Evolutionary conservation across 2,329 filamentous ascomycete genomes (phyloP).

Genomic region (Epicoccum sorghinum): DNA sequence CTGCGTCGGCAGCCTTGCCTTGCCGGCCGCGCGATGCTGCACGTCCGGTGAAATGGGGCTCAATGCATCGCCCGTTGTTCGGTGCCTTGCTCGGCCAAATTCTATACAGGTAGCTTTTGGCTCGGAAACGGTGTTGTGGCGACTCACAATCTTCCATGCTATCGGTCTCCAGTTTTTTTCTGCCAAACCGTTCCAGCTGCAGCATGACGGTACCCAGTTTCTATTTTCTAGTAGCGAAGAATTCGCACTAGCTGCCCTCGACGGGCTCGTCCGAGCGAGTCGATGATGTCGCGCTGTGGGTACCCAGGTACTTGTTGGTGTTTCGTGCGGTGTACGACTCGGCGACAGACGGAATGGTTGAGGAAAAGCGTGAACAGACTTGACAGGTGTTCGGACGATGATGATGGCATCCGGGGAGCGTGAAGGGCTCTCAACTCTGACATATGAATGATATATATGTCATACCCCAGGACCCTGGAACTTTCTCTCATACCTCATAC

Average conservation of each 20-base stretch:
- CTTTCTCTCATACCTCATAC: constrained; percentile 12
- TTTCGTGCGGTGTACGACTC: constrained; percentile 23
- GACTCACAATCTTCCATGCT: constrained; percentile 27
- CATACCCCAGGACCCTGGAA: constrained; percentile 30
- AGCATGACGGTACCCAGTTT: constrained; percentile 36
- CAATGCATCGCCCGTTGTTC: constrained; percentile 19
- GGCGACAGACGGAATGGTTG: constrained; percentile 32
- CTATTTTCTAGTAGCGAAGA: constrained; percentile 33
- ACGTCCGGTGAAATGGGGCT: constrained; percentile 26
- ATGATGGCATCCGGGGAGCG: constrained; percentile 30
- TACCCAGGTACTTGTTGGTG: constrained; percentile 36
- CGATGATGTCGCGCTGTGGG: constrained; percentile 38
- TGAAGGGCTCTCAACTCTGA: constrained; percentile 8
- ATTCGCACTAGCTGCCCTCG: constrained; percentile 29
- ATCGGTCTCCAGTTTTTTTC: constrained; percentile 32
- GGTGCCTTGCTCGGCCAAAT: constrained; percentile 25
- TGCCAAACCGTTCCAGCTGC: constrained; percentile 24
- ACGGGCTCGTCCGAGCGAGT: constrained; percentile 24
- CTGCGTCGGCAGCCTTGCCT: constrained; percentile 27
- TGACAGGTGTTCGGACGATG: constrained; percentile 23
- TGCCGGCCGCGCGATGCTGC: constrained; percentile 31
- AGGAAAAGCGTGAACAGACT: constrained; percentile 22
- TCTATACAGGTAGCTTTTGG: constrained; percentile 10
- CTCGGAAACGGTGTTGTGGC: constrained; percentile 26
- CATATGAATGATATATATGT: constrained; percentile 33